These are phyloP conservation scores for Oryza rufipogon DNA, from an alignment of 176 grass and related monocot species.

Conservation along the genomic window DNA sequence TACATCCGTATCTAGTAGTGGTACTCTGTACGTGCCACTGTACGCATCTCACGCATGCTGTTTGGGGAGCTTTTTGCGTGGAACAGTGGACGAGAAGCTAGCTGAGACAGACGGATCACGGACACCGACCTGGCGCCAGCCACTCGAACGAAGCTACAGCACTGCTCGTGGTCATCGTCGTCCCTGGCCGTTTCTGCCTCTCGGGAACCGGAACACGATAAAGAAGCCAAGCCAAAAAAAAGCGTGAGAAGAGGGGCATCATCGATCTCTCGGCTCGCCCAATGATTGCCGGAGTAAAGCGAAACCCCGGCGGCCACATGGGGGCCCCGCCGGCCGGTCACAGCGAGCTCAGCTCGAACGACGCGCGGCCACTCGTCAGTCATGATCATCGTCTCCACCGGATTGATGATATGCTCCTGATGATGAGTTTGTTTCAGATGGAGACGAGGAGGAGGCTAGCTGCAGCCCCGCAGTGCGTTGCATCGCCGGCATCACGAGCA, in stretches of 20 bases:
- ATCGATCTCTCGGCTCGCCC: not conserved
- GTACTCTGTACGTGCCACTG: not conserved
- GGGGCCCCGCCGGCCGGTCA: not conserved
- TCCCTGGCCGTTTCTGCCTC: not conserved
- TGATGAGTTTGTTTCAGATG: not conserved
- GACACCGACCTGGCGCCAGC: too few relatives aligned
- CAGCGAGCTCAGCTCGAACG: not conserved
- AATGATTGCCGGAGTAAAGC: constrained; percentile 26
- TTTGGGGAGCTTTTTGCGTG: not conserved
- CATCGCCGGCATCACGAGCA: not conserved
- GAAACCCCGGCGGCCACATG: not conserved
- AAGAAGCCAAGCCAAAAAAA: not conserved
- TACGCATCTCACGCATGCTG: not conserved
- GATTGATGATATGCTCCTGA: not conserved
- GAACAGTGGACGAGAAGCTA: not conserved
- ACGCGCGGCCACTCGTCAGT: not conserved
- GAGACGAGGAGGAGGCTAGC: not conserved
- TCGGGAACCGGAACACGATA: not conserved
- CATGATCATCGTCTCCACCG: constrained; percentile 15
- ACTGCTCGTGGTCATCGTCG: too few relatives aligned
- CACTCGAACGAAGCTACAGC: too few relatives aligned
- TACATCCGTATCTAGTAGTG: not conserved
- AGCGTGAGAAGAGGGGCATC: not conserved
- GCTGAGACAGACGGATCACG: too few relatives aligned
- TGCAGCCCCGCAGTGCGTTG: not conserved